Evolutionary conservation across 176 grass and related monocot genomes (phyloP), one percentile per base, ranked within the genome.

Genomic region (Cenchrus americanus): DNA sequence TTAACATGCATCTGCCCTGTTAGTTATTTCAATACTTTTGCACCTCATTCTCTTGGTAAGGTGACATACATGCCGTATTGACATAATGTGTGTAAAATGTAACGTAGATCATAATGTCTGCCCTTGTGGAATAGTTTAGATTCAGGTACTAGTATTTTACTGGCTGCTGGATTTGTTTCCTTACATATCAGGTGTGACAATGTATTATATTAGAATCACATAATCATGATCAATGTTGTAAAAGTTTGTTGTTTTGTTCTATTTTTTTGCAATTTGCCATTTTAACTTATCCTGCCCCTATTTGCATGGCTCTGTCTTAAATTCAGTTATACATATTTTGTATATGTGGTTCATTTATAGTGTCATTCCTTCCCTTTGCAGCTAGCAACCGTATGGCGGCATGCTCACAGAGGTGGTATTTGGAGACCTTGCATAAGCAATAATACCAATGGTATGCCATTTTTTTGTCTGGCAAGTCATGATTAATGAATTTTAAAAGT

Each of bases 351-450:
- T 41, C 19, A 48, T 53, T 57, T 7, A 21, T 73, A 81, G 37
- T 87, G 73, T 69, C 69, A 32, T 71, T 91, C 37, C 63, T 81
- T 60, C 62, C 71, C 84, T 80, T 85, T 95, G 76, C 94, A 99
- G 96, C 66, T 99, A 90, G 89, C 91, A 84, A 92, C 89, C 77
- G 86, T 99, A 92, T 99, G 96, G 96, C 89, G 87, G 69, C 89
- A 99, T 80, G 87, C 87, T 87, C 81, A 85, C 78, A 99, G 84
- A 92, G 96, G 91, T 85, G 87, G 85, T 87, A 65, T 73, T 30
- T 99, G 91, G 96, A 86, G 37, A 87, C 91, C 96, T 75, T 99
- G 96, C 84, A 86, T 91, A 88, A 94, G 87, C 82, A 87, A 78
- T 68, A 94, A 80, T 50, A 94, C 83, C 49, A 78, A 87, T 50